Evolutionary conservation across 2,329 filamentous ascomycete genomes (phyloP).

Genomic region (Gyromitra esculenta): DNA sequence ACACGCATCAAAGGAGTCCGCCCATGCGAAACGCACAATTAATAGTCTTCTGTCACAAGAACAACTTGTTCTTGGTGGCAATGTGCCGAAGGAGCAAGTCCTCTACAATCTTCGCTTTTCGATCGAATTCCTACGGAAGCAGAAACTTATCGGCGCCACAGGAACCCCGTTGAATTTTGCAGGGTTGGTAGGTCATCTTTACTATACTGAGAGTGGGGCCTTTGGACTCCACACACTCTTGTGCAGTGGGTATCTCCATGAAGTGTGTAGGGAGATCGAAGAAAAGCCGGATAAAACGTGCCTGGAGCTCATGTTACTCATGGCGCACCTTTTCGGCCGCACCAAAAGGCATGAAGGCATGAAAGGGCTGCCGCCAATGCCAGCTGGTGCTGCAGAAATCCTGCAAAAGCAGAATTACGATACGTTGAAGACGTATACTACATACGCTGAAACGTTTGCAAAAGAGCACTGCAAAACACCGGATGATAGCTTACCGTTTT

Average conservation of each 20-base stretch:
- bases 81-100: conserved; percentile 73
- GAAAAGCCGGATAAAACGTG: conserved; percentile 65
- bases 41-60: conserved; percentile 75
- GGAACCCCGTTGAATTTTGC: conserved; percentile 78
- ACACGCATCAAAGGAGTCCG: conserved; percentile 71
- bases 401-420: conserved; percentile 72
- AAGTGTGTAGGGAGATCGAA: conserved; percentile 69
- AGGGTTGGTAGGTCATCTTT: conserved; percentile 75
- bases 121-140: conserved; percentile 78
- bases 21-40: conserved; percentile 71
- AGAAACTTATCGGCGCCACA: conserved; percentile 70
- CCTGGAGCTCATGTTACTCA: conserved; percentile 72
- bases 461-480: conserved; percentile 68
- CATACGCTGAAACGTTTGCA: conserved; percentile 75
- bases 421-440: conserved; percentile 72
- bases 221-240: conserved; percentile 81
- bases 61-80: conserved; percentile 75
- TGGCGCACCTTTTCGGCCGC: conserved; percentile 77
- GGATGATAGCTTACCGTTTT: conserved; percentile 58
- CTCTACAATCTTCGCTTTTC: conserved; percentile 82
- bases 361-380: conserved; percentile 69
- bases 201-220: conserved; percentile 77
- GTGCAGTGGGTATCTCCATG: conserved; percentile 74
- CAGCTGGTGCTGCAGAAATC: conserved; percentile 67
- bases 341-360: conserved; percentile 63